Percentiles rank a stretch among this genome's conserved stretches.
Conservation (phyloP, 108 stramenopile genomes). For the Nitzschia putrida region DNA sequence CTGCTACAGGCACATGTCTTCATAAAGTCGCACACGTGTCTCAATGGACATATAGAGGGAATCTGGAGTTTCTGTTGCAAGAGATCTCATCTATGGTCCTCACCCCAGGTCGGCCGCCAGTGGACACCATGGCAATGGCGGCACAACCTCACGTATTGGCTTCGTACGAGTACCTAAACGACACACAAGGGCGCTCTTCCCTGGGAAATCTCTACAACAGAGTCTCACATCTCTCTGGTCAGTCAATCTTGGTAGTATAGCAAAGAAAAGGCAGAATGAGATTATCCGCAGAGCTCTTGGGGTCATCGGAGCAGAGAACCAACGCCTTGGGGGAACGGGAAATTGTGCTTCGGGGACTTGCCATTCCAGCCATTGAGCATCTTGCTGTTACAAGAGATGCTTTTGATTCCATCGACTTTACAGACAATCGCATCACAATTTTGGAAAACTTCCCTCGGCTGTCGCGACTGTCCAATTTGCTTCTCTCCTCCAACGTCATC, state of each 20-base stretch:
- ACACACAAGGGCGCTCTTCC: too few species aligned
- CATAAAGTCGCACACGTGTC: too few species aligned
- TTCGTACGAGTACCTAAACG: too few species aligned
- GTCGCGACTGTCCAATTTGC: conserved; percentile 47
- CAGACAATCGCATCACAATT: conserved; percentile 72
- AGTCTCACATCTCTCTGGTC: too few species aligned
- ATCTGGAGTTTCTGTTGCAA: too few species aligned
- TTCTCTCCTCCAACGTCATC: conserved; percentile 65
- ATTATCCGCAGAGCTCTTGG: conserved; percentile 75
- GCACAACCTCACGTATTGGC: too few species aligned
- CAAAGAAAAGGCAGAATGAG: conserved; percentile 48
- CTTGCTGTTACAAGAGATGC: conserved; percentile 74
- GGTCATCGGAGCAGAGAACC: conserved; percentile 79
- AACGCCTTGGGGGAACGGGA: conserved; percentile 84
- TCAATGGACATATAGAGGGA: too few species aligned
- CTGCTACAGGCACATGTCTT: too few species aligned
- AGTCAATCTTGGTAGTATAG: too few species aligned
- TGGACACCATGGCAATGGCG: too few species aligned
- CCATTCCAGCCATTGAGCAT: conserved; percentile 79
- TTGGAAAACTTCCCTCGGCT: conserved; percentile 80
- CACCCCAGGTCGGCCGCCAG: not conserved
- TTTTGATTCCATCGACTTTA: conserved; percentile 77
- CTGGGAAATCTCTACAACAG: too few species aligned
- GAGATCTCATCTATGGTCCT: too few species aligned
- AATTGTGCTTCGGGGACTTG: conserved; percentile 74